A percentile compares a stretch with the other conserved stretches of the same genome.
Evolutionary conservation across 2,329 filamentous ascomycete species (phyloP).

Genomic region (Juglanconis sp.): DNA sequence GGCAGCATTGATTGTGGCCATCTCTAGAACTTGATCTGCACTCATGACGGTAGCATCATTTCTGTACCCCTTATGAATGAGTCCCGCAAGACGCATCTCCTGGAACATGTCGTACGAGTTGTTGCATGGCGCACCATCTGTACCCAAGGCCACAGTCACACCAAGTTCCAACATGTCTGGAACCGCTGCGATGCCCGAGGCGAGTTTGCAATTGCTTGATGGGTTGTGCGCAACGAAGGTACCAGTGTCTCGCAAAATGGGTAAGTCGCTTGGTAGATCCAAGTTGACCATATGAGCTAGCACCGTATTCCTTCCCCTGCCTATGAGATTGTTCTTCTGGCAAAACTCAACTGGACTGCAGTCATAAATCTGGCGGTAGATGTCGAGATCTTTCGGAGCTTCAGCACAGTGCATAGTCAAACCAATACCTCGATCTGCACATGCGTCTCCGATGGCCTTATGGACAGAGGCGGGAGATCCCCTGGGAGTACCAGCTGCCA

Average conservation of each 20-base stretch:
- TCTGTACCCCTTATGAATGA: slow-evolving; percentile 43
- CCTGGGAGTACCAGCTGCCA: slow-evolving; percentile 43
- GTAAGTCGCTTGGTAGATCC: slow-evolving; percentile 24
- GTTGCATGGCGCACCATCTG: slow-evolving; percentile 51
- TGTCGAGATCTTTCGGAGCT: slow-evolving; percentile 35
- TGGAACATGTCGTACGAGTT: slow-evolving; percentile 50
- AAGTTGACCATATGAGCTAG: slow-evolving; percentile 52
- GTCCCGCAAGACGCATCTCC: slow-evolving; percentile 49
- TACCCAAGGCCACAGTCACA: slow-evolving; percentile 47
- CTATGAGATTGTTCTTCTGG: slow-evolving; percentile 33
- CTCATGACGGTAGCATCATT: slow-evolving; percentile 39
- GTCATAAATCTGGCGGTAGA: slow-evolving; percentile 34
- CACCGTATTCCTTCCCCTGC: slow-evolving; percentile 39
- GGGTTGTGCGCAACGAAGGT: slow-evolving; percentile 49
- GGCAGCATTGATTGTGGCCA: slow-evolving; percentile 51
- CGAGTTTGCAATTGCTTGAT: slow-evolving; percentile 50
- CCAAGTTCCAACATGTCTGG: slow-evolving; percentile 39
- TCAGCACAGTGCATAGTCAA: slow-evolving; percentile 47
- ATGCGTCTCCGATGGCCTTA: slow-evolving; percentile 38
- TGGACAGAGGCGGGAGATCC: slow-evolving; percentile 37
- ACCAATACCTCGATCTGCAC: slow-evolving; percentile 35
- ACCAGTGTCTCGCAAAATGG: too few relatives aligned
- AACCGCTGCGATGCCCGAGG: slow-evolving; percentile 45
- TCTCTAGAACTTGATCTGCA: slow-evolving; percentile 44
- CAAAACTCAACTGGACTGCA: slow-evolving; percentile 44